These are phyloP conservation scores for Syzygium oleosum DNA, from an alignment of 345 rosid species.

Conservation along the genomic window DNA sequence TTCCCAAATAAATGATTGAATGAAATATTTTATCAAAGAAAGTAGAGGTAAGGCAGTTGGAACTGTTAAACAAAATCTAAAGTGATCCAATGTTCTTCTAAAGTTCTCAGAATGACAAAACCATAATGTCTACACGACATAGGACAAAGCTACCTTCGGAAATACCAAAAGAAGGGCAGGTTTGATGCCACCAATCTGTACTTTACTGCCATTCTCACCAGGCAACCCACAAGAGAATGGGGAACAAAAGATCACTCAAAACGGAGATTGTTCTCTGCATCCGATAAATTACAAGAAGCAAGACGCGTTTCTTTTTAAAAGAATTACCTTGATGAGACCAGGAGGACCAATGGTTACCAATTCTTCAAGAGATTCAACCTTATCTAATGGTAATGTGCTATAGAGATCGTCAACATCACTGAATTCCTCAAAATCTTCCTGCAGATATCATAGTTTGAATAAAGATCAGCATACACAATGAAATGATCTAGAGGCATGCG, in stretches of 20 bases:
- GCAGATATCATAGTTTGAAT: not conserved
- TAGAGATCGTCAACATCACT: conserved; percentile 91
- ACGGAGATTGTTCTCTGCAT: not conserved
- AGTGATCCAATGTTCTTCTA: not conserved
- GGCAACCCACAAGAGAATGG: not conserved
- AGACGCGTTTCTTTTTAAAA: not conserved
- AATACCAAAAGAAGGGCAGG: not conserved
- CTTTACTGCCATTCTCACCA: not conserved
- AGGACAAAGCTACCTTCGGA: not conserved
- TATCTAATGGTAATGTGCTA: conserved; percentile 68
- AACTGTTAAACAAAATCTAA: not conserved
- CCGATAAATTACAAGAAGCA: not conserved
- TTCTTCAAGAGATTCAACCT: conserved; percentile 96
- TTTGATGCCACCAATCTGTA: not conserved
- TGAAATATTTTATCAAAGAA: not conserved
- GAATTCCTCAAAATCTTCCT: conserved; percentile 97
- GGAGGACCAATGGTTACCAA: conserved; percentile 74
- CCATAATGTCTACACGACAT: not conserved
- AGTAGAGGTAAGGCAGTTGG: not conserved
- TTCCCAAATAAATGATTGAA: not conserved
- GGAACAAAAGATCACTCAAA: not conserved
- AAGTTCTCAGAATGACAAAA: not conserved
- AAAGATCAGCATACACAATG: not conserved
- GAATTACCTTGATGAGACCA: conserved; percentile 56
- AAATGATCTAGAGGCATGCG: not conserved